These are phyloP conservation scores for Arabidopsis suecica DNA, from an alignment of 345 rosid genomes.

Conservation along the genomic window DNA sequence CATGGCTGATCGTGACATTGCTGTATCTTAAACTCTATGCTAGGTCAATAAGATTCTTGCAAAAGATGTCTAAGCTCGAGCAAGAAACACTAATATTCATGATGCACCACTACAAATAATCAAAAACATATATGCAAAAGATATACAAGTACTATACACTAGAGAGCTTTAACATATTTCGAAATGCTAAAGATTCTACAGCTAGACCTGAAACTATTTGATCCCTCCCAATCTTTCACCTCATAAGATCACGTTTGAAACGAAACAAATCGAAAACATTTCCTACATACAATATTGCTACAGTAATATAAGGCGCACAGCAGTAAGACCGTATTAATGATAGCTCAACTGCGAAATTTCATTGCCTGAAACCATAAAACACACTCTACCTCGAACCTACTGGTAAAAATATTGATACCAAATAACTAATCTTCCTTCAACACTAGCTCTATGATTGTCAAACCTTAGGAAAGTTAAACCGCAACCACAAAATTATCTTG, in stretches of 20 bases:
- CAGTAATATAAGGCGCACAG: neutral
- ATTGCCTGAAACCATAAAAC: conserved; percentile 5
- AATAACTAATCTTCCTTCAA: conserved; percentile 6
- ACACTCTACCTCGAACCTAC: conserved; percentile 9
- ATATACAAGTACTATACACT: neutral
- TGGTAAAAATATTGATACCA: conserved; percentile 1
- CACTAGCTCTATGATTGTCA: neutral
- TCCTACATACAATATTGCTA: conserved; percentile 1
- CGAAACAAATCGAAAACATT: neutral
- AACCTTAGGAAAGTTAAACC: conserved; percentile 1
- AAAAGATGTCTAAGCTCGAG: conserved; percentile 10
- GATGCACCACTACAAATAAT: neutral
- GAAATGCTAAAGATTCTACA: neutral
- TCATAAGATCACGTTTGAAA: neutral
- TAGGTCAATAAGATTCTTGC: neutral
- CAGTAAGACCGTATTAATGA: neutral
- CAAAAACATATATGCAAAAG: neutral
- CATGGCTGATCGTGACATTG: neutral
- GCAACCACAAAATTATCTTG: neutral
- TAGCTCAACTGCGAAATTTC: neutral
- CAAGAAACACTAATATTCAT: neutral
- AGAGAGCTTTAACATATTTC: neutral
- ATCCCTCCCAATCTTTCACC: conserved; percentile 21
- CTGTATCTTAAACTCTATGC: neutral
- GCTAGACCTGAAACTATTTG: neutral